phyloP scores from a whole-genome alignment of 305 asterid genomes.

The Solanum hybrid region DNA sequence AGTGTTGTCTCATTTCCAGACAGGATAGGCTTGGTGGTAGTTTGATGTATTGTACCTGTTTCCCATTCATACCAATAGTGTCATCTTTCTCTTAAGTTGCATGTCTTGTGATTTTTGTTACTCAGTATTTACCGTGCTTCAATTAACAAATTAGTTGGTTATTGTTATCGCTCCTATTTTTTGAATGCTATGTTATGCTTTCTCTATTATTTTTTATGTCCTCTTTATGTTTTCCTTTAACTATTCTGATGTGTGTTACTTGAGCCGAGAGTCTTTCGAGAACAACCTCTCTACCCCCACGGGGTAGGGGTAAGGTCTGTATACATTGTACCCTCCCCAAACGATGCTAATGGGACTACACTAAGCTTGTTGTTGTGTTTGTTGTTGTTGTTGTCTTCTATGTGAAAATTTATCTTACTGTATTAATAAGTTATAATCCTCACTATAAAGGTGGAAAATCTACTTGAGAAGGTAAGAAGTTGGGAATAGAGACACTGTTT shows the following conservation, averaged over 20 bases:
- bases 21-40: not conserved
- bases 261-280: not conserved
- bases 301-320: not conserved
- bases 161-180: not conserved
- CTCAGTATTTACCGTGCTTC: not conserved
- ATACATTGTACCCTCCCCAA: not conserved
- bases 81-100: not conserved
- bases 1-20: not conserved
- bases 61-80: not conserved
- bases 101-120: not conserved
- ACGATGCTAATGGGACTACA: not conserved
- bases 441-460: not conserved
- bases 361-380: not conserved
- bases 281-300: not conserved
- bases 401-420: not conserved
- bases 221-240: not conserved
- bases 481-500: not conserved
- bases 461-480: not conserved
- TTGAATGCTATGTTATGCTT: not conserved
- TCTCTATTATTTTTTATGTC: not conserved
- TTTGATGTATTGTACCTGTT: not conserved
- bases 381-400: not conserved
- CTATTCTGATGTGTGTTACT: not conserved
- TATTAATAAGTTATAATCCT: not conserved
- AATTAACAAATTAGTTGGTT: not conserved